Conservation (phyloP, 768 basidiomycete genomes). For the Auriscalpium orientale region DNA sequence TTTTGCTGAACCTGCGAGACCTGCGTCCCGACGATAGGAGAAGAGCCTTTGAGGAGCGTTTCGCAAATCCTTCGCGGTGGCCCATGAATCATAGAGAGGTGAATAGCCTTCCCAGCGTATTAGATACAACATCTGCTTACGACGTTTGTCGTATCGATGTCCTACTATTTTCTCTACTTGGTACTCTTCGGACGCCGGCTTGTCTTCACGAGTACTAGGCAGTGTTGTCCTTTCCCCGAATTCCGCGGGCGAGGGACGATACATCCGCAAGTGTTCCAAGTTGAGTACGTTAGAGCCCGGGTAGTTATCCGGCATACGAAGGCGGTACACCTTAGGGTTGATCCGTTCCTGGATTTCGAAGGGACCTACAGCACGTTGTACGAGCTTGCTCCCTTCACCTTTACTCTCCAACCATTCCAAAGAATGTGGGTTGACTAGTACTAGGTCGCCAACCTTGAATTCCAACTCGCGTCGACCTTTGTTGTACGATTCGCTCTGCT, state of each 20-base stretch:
- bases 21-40: not conserved
- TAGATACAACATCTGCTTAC: conserved; percentile 2
- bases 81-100: conserved; percentile 12
- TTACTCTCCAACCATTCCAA: conserved; percentile 13
- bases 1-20: not conserved
- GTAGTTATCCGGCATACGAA: conserved; percentile 15
- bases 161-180: conserved; percentile 3
- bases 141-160: not conserved
- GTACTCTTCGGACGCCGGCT: not conserved
- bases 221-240: conserved; percentile 2
- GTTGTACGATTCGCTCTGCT: conserved; percentile 12
- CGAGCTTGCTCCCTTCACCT: conserved; percentile 18
- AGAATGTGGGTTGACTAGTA: conserved; percentile 18
- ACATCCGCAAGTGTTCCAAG: conserved; percentile 17
- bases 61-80: not conserved
- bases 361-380: conserved; percentile 16
- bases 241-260: conserved; percentile 10
- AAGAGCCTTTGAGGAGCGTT: not conserved
- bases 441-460: conserved; percentile 18
- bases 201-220: not conserved
- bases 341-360: conserved; percentile 19
- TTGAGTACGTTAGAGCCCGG: conserved; percentile 18
- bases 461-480: conserved; percentile 3
- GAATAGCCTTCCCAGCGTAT: conserved; percentile 11
- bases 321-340: conserved; percentile 16